Percentiles rank a stretch among this genome's conserved stretches.
These are phyloP conservation scores for Hygrocybe punicea DNA, from an alignment of 768 basidiomycete species.

Conservation along the genomic window DNA sequence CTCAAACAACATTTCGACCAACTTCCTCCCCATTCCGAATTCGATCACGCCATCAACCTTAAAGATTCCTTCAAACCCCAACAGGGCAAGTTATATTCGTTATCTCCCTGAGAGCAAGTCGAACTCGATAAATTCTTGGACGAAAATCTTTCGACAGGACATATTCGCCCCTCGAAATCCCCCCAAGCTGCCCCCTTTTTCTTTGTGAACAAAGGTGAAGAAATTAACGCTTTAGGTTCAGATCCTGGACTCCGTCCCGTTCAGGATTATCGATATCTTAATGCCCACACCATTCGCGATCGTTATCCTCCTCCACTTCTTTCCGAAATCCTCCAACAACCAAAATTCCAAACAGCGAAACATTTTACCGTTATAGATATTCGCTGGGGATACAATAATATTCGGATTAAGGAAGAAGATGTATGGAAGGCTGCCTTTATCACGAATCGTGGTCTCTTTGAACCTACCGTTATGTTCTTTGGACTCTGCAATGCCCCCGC, in stretches of 20 bases:
- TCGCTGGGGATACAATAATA: slow-evolving; percentile 7
- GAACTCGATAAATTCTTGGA: slow-evolving; percentile 26
- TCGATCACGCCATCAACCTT: slow-evolving; percentile 38
- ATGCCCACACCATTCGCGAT: too few species aligned
- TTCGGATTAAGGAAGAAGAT: too few species aligned
- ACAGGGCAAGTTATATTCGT: not conserved
- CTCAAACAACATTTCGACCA: slow-evolving; percentile 16
- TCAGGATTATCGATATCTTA: too few species aligned
- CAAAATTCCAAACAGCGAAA: slow-evolving; percentile 6
- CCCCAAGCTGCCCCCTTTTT: too few species aligned
- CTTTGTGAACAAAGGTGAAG: too few species aligned
- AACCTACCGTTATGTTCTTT: too few species aligned
- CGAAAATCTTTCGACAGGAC: slow-evolving; percentile 25
- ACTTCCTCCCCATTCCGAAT: slow-evolving; percentile 29
- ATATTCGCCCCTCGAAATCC: slow-evolving; percentile 24
- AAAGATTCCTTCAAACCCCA: slow-evolving; percentile 24
- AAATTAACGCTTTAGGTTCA: too few species aligned
- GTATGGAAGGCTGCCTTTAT: too few species aligned
- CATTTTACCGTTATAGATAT: slow-evolving; percentile 28
- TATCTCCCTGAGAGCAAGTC: slow-evolving; percentile 24
- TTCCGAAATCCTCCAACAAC: slow-evolving; percentile 19
- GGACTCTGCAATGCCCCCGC: too few species aligned
- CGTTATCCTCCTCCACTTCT: slow-evolving; percentile 37
- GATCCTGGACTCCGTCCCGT: too few species aligned
- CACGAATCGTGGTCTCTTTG: too few species aligned